phyloP scores from a whole-genome alignment of 495 filamentous ascomycete species.

The Trichocladium antarcticum region DNA sequence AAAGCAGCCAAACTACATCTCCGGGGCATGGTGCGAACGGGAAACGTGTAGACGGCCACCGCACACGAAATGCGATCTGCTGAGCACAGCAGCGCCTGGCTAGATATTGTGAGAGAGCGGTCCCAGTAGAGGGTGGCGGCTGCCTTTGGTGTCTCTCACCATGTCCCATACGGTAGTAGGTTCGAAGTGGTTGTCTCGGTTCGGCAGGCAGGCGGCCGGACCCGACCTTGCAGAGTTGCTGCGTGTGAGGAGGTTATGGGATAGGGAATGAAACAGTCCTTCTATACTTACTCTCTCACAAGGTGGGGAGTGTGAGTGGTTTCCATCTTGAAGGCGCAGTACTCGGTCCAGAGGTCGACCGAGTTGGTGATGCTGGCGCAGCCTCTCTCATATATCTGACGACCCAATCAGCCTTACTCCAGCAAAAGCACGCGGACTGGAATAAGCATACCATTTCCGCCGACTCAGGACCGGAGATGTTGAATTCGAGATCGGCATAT shows the following conservation, averaged over 20 bases:
- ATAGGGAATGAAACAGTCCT: constrained; percentile 57
- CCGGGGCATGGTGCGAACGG: constrained; percentile 32
- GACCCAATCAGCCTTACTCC: constrained; percentile 15
- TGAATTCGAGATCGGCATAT: constrained; percentile 96
- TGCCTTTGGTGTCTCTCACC: constrained; percentile 46
- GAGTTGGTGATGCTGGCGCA: constrained; percentile 87
- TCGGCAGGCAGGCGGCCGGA: constrained; percentile 23
- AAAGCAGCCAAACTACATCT: constrained; percentile 37
- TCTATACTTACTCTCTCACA: constrained; percentile 97
- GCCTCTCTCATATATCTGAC: constrained; percentile 85
- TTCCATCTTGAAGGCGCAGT: constrained; percentile 94
- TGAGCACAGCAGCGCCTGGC: constrained; percentile 44
- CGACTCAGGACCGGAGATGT: constrained; percentile 90
- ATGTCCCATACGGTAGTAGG: constrained; percentile 29
- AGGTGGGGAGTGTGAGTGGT: constrained; percentile 88
- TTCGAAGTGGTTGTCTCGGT: constrained; percentile 11
- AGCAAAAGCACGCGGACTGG: neutral
- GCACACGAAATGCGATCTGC: constrained; percentile 31
- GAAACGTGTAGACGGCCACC: constrained; percentile 34
- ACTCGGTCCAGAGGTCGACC: constrained; percentile 93
- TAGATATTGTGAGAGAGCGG: constrained; percentile 46
- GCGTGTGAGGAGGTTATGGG: constrained; percentile 40
- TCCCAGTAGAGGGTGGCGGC: constrained; percentile 35
- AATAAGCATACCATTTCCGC: constrained; percentile 74
- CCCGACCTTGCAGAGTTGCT: constrained; percentile 26